A percentile compares a stretch with the other conserved stretches of the same genome.
phyloP scores from a whole-genome alignment of 805 yeast species.

The Pichia paraexigua region DNA sequence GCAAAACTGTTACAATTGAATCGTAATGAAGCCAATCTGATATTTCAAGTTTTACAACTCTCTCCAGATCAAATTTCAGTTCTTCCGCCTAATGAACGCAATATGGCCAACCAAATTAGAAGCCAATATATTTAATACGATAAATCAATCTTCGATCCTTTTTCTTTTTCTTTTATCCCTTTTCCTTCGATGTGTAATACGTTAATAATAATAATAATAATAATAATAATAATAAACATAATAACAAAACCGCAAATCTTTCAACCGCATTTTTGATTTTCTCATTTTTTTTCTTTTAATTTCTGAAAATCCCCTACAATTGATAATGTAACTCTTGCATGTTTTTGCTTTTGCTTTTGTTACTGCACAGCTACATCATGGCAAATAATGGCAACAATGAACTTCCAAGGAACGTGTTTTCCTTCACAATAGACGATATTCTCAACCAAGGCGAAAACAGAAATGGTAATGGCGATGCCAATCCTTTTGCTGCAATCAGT shows the following conservation, averaged over 20 bases:
- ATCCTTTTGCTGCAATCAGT: background rate
- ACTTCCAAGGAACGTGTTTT: background rate
- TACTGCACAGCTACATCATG: background rate
- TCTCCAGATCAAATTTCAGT: slow-evolving; percentile 41
- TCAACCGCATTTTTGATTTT: background rate
- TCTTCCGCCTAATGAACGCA: slow-evolving; percentile 43
- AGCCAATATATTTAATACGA: slow-evolving; percentile 38
- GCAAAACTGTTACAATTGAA: slow-evolving; percentile 44
- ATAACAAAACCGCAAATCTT: background rate
- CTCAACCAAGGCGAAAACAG: background rate
- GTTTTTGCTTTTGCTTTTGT: no score
- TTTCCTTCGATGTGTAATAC: background rate
- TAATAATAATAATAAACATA: no score
- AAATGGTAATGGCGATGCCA: background rate
- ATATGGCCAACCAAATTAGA: slow-evolving; percentile 48
- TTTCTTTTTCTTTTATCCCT: background rate
- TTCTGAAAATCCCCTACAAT: no score
- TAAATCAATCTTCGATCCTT: no score
- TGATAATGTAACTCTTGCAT: no score
- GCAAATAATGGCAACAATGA: background rate
- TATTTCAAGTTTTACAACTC: slow-evolving; percentile 45
- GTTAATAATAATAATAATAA: background rate
- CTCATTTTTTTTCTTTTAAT: no score
- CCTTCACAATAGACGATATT: background rate
- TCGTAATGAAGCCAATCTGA: slow-evolving; percentile 48